A percentile compares a stretch with the other conserved stretches of the same genome.
phyloP scores from a whole-genome alignment of 75 land plant genomes.

The Chamaecyparis obtusa region DNA sequence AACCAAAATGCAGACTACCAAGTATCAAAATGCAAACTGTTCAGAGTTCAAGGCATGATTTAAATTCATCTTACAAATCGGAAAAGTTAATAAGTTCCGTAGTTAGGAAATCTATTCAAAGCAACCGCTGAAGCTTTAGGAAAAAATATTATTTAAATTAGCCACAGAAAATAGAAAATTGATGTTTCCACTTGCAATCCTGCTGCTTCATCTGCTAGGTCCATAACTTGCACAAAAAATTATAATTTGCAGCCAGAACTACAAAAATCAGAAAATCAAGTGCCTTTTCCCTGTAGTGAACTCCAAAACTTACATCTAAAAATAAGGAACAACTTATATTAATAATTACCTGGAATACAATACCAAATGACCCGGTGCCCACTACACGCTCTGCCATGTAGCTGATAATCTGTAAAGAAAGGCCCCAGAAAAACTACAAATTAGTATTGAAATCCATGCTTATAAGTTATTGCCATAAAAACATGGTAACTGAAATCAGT shows the following conservation, averaged over 20 bases:
- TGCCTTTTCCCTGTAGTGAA: background rate
- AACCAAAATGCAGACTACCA: background rate
- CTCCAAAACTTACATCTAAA: background rate
- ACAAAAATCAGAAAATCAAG: background rate
- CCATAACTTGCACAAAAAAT: background rate
- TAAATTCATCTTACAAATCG: background rate
- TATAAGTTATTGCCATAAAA: background rate
- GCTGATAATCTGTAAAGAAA: conserved; percentile 40
- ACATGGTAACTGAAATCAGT: background rate
- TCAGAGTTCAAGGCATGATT: background rate
- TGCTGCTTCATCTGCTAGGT: background rate
- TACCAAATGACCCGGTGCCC: conserved; percentile 55
- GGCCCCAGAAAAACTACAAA: background rate
- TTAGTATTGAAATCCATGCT: background rate
- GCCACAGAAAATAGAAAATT: background rate
- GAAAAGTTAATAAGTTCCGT: background rate
- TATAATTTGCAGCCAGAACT: background rate
- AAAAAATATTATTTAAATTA: background rate
- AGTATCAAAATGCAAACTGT: background rate
- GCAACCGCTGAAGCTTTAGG: background rate
- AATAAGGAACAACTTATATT: no score
- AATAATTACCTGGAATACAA: conserved; percentile 48
- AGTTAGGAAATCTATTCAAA: background rate
- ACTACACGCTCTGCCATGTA: conserved; percentile 58
- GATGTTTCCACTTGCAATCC: background rate